Percentiles rank a stretch among this genome's conserved stretches.
Evolutionary conservation across 768 basidiomycete species (phyloP).

Genomic region (Cystofilobasidium bisporidii): DNA sequence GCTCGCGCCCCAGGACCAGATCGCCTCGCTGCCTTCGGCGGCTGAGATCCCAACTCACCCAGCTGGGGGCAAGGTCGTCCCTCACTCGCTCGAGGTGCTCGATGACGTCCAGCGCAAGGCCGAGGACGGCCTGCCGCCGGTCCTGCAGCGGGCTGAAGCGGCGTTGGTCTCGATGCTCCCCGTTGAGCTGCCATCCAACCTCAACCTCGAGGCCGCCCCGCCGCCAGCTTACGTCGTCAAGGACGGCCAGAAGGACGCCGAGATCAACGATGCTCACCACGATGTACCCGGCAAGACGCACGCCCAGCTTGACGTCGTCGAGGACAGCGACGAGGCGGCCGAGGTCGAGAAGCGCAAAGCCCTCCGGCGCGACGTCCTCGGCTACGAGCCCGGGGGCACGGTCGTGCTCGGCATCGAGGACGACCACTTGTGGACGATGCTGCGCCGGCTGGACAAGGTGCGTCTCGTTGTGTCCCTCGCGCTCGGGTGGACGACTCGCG

Average conservation of each 20-base stretch:
- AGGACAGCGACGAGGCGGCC: background rate
- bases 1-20: slow-evolving; percentile 2
- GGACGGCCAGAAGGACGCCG: background rate
- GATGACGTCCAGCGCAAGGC: background rate
- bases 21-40: background rate
- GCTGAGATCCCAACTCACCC: background rate
- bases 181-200: background rate
- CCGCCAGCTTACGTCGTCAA: background rate
- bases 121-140: background rate
- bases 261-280: background rate
- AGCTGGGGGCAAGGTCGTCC: slow-evolving; percentile 1
- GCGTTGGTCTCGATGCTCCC: background rate
- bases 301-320: background rate
- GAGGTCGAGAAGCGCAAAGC: slow-evolving; percentile 42
- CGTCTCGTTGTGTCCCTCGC: slow-evolving; percentile 17
- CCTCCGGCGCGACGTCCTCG: slow-evolving; percentile 38
- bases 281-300: slow-evolving; percentile 6
- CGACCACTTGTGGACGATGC: slow-evolving; percentile 40
- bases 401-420: slow-evolving; percentile 41
- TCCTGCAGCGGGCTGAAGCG: background rate
- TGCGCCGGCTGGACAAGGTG: slow-evolving; percentile 40
- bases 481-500: background rate
- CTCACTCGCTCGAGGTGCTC: background rate
- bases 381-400: slow-evolving; percentile 36
- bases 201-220: slow-evolving; percentile 9